Percentiles rank a stretch among this genome's conserved stretches.
Evolutionary conservation across 164 flowering plant species (phyloP).

Genomic region (Platanus orientalis): DNA sequence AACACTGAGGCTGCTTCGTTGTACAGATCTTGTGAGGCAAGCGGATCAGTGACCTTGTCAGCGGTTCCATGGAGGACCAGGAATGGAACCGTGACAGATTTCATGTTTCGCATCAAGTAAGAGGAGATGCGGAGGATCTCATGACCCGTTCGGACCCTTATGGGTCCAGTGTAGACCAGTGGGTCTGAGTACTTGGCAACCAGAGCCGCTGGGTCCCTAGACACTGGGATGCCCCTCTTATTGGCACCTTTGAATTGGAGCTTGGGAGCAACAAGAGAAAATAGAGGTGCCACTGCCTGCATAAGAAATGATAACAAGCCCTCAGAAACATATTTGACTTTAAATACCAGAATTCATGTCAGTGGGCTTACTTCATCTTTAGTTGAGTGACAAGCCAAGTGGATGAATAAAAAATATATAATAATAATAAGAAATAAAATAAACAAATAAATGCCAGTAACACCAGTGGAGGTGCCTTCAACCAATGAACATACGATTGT

Average conservation of each 20-base stretch:
- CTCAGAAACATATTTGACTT: background rate
- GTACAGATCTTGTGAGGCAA: constrained; percentile 66
- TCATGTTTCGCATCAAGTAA: constrained; percentile 50
- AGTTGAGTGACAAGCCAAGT: background rate
- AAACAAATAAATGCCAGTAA: background rate
- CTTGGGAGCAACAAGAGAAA: constrained; percentile 62
- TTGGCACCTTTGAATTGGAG: constrained; percentile 78
- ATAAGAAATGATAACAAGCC: background rate
- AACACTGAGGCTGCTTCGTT: constrained; percentile 49
- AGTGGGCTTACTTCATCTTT: background rate
- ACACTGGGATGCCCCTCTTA: constrained; percentile 71
- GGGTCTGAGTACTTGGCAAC: constrained; percentile 74
- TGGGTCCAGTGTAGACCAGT: constrained; percentile 69
- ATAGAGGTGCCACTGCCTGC: constrained; percentile 69
- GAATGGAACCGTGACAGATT: constrained; percentile 50
- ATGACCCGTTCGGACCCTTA: constrained; percentile 71
- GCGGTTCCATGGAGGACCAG: constrained; percentile 35
- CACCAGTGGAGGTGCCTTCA: background rate
- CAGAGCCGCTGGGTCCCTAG: constrained; percentile 68
- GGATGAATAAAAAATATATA: too few species aligned
- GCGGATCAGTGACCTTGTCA: constrained; percentile 66
- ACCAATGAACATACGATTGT: background rate
- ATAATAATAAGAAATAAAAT: too few species aligned
- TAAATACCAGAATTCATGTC: background rate
- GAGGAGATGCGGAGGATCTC: constrained; percentile 66